Evolutionary conservation across 2,329 filamentous ascomycete genomes (phyloP), one percentile per base, ranked within the genome.

Genomic region (Penicillium occitanis): DNA sequence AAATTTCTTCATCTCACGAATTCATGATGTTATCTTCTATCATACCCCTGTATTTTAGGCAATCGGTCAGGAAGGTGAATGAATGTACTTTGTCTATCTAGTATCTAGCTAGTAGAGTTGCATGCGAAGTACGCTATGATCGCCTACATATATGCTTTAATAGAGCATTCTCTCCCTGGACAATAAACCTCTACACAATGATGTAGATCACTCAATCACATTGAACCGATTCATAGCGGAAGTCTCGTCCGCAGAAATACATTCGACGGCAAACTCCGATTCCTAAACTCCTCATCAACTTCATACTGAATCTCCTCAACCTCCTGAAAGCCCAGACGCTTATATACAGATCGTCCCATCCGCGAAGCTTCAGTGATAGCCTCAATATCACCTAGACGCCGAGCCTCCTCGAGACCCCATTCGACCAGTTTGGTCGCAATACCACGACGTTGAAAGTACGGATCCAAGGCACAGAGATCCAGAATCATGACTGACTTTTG

Each of bases 381-480:
- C 69, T 85, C 82, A 11, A 82, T 48, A 42, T 46, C 58, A 10
- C 58, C 58, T 11, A 44, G 17, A n/a, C 58, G 37, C 25, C 25
- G 37, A 66, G 79, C 81, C 75, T 80, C 81, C 5, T 76, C 78
- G 8, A 83, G 72, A 0, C 83, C 84, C 82, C 81, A 85, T 69
- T 78, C 75, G 11, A 85, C 83, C 63, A 86, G 69, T 61, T 69
- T 72, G 28, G 69, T 73, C 8, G 82, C 84, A 63, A 84, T 77
- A 0, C 84, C 79, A 30, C 75, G 72, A 11, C 85, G 77, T 70
- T 88, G 86, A 64, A 82, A 86, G 0, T 71, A 75, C 0, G 86
- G 85, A 67, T 87, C 79, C 5, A 87, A 85, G 17, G 76, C 82
- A 67, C 84, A 86, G 1, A 84, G 68, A 63, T 85, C 82, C 64